Base-by-base conservation (phyloP, 164 flowering plant genomes). In the Cinnamomum micranthum region DNA sequence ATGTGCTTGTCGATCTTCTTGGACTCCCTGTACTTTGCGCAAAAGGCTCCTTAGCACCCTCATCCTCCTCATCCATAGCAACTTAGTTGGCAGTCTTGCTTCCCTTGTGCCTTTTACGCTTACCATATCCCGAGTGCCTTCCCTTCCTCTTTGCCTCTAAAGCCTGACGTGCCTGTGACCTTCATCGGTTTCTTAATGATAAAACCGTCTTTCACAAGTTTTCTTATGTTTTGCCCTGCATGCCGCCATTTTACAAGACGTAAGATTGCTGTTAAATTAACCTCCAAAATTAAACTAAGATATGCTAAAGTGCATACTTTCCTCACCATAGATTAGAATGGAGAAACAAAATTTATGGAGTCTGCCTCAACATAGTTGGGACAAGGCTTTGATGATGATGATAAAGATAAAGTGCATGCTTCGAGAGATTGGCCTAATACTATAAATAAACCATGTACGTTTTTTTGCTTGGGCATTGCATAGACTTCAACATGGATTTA, bases 1-100 rank as follows among this genome's bases (percentile, higher is more conserved):
- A 86, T 84, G 79, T 86, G 88, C 77, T 82, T 84, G 81, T 86
- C 86, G 60, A 86, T 86, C 81, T 84, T 86, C 83, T 86, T 28
- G 15, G 86, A 71, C 59, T 86, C 88, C 25, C 87, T 55, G 79
- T 86, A 86, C 75, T 86, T 86, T 86, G 69, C 85, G 82, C 63
- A 86, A 82, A 74, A 84, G 66, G 51, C 88, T 82, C 75, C 86
- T 80, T 2, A 86, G 81, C 0, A 74, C 72, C 71, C 77, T 55
- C 77, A 74, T 74, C 64, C 77, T 68, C 65, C 77, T 74, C 77
- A 74, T 74, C 77, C 72, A 74, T 17, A 74, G 65, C 22, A 74
- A 11, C 65, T 74, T 58, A 11, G 77, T 74, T 9, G 77, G 77
- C 28, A 68, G 65, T 65, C 77, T 74, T 2, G 77, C 77, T 65